Evolutionary conservation across 1,284 basidiomycete genomes (phyloP).

Genomic region (Apiotrichum akiyoshidainum): DNA sequence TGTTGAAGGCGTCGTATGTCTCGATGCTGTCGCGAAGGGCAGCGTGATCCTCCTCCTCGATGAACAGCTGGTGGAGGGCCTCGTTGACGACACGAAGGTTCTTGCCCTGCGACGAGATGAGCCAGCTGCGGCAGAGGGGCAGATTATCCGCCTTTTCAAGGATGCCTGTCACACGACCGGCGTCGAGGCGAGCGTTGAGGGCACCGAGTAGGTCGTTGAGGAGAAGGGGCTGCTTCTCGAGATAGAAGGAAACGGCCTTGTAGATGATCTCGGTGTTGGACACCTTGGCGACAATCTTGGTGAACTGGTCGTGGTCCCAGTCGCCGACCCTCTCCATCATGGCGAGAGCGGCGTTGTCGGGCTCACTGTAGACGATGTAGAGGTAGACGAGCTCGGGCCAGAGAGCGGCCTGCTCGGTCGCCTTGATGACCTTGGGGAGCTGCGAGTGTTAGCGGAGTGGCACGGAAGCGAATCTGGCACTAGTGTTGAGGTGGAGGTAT

Average conservation of each 20-base stretch:
- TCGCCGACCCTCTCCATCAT: conserved; percentile 78
- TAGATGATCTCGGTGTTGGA: conserved; percentile 94
- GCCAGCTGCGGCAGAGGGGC: conserved; percentile 90
- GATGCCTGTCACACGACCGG: conserved; percentile 89
- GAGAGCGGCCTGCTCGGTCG: conserved; percentile 91
- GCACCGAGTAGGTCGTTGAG: conserved; percentile 91
- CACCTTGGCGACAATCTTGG: conserved; percentile 88
- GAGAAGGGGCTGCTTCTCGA: conserved; percentile 88
- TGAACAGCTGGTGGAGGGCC: conserved; percentile 92
- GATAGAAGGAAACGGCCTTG: conserved; percentile 59
- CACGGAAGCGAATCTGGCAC: no score
- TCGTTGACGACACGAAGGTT: conserved; percentile 97
- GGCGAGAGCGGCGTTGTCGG: conserved; percentile 23
- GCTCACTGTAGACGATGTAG: conserved; percentile 81
- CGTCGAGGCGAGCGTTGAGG: conserved; percentile 88
- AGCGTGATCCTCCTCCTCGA: conserved; percentile 98
- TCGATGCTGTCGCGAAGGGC: conserved; percentile 94
- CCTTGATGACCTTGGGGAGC: conserved; percentile 74
- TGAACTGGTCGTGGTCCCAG: conserved; percentile 98
- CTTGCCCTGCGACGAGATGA: conserved; percentile 95
- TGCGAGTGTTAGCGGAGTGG: no score
- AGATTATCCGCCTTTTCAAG: conserved; percentile 81
- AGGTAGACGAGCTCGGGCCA: conserved; percentile 99
- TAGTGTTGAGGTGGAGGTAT: no score
- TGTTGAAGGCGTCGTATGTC: conserved; percentile 97